Percentiles rank a stretch among this genome's conserved stretches.
These are phyloP conservation scores for Plasmodium adleri DNA, from an alignment of 169 alveolate genomes.

Conservation along the genomic window DNA sequence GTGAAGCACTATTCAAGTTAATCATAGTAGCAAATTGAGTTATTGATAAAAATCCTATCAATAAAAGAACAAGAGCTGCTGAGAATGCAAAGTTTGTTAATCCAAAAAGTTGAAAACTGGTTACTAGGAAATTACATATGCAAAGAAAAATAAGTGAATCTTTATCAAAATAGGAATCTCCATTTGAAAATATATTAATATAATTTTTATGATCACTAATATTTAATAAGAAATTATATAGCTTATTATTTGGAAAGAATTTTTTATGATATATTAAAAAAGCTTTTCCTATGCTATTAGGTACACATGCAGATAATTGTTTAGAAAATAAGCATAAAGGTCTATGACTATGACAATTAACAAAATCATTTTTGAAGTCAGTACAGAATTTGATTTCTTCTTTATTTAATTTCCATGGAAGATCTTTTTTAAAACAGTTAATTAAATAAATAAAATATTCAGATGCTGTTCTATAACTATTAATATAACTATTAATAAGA, in stretches of 20 bases:
- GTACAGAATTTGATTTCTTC: conserved; percentile 76
- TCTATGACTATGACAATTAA: conserved; percentile 49
- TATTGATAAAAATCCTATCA: conserved; percentile 78
- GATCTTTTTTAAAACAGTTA: conserved; percentile 74
- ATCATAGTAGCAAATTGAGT: conserved; percentile 77
- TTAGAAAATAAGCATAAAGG: conserved; percentile 80
- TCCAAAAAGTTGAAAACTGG: conserved; percentile 79
- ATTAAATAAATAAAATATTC: conserved; percentile 81
- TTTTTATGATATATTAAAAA: conserved; percentile 46
- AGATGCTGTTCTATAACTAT: conserved; percentile 73
- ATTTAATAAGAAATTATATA: conserved; percentile 14
- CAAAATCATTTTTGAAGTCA: conserved; percentile 9
- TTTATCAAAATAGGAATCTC: conserved; percentile 44
- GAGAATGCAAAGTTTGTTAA: conserved; percentile 82
- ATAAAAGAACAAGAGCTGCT: conserved; percentile 79
- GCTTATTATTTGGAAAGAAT: conserved; percentile 40
- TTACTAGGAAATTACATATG: conserved; percentile 54
- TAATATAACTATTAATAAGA: conserved; percentile 77
- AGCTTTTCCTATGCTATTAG: conserved; percentile 72
- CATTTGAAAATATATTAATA: conserved; percentile 25
- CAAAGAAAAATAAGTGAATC: conserved; percentile 31
- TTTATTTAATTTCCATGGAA: conserved; percentile 81
- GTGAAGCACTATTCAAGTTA: conserved; percentile 35
- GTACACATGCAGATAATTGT: conserved; percentile 53
- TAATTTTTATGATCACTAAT: conserved; percentile 10